A percentile compares a stretch with the other conserved stretches of the same genome.
Evolutionary conservation across 78 protist genomes (phyloP).

Genomic region (Dictyostelium firmibasis): DNA sequence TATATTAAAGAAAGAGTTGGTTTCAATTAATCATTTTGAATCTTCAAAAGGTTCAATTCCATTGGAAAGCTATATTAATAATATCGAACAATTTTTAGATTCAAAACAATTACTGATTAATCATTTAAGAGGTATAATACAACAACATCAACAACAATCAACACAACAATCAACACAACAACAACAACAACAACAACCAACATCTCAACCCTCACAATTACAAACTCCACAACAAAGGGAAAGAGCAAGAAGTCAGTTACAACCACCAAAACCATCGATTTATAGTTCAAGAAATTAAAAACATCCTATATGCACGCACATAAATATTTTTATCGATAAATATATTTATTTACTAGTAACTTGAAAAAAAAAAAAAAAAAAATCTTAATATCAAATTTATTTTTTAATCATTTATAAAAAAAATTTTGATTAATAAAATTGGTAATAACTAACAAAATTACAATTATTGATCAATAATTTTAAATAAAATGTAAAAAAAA

Average conservation of each 20-base stretch:
- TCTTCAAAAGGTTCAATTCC: conserved; percentile 16
- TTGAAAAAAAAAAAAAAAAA: no score
- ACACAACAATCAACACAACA: conserved; percentile 1
- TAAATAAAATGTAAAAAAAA: no score
- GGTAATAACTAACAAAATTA: not conserved
- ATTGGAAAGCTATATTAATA: conserved; percentile 5
- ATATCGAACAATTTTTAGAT: conserved; percentile 29
- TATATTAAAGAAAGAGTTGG: conserved; percentile 42
- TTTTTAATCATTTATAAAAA: not conserved
- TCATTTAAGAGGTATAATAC: conserved; percentile 7
- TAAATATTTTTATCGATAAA: no score
- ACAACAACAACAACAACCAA: conserved; percentile 28
- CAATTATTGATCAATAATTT: not conserved
- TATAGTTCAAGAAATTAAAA: not conserved
- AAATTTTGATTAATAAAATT: not conserved
- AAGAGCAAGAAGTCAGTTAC: conserved; percentile 38
- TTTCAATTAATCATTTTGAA: conserved; percentile 45
- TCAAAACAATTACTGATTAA: conserved; percentile 46
- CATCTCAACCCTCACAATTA: not conserved
- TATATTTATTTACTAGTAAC: not conserved
- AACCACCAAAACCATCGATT: conserved; percentile 30
- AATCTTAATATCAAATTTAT: no score
- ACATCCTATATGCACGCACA: not conserved
- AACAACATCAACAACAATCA: conserved; percentile 30
- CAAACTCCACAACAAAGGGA: conserved; percentile 49